Evolutionary conservation across 176 grass and related monocot genomes (phyloP).

Genomic region (Tillandsia fasciculata): DNA sequence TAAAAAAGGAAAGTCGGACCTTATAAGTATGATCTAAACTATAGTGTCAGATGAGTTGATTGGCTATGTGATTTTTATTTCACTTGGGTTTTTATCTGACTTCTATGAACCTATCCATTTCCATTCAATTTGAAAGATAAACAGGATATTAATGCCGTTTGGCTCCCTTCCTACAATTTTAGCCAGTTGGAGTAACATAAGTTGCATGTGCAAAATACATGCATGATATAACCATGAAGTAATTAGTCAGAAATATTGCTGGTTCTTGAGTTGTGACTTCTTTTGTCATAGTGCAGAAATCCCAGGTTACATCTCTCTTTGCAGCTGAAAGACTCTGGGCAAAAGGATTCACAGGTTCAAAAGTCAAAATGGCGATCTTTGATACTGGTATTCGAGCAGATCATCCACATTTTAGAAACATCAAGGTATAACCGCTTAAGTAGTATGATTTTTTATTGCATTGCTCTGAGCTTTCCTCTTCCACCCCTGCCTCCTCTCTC

Average conservation of each 20-base stretch:
- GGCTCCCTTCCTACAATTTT: not conserved
- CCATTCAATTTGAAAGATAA: too few species aligned
- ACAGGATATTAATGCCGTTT: not conserved
- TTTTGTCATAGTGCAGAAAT: constrained; percentile 45
- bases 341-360: constrained; percentile 72
- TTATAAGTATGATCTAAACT: too few species aligned
- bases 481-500: not conserved
- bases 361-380: constrained; percentile 99
- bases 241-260: constrained; percentile 9
- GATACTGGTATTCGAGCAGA: constrained; percentile 92
- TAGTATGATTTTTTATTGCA: constrained; percentile 8
- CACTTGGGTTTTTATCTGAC: not conserved
- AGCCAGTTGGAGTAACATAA: not conserved
- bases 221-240: not conserved
- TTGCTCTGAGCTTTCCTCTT: not conserved
- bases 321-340: constrained; percentile 77
- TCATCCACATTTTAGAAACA: constrained; percentile 94
- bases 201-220: not conserved
- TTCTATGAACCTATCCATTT: not conserved
- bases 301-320: constrained; percentile 90
- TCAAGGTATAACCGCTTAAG: constrained; percentile 56
- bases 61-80: not conserved
- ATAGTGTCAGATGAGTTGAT: too few species aligned
- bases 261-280: constrained; percentile 13
- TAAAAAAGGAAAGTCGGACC: too few species aligned